Evolutionary conservation across 179 eudicot genomes (phyloP).

Genomic region (Silene vulgaris): DNA sequence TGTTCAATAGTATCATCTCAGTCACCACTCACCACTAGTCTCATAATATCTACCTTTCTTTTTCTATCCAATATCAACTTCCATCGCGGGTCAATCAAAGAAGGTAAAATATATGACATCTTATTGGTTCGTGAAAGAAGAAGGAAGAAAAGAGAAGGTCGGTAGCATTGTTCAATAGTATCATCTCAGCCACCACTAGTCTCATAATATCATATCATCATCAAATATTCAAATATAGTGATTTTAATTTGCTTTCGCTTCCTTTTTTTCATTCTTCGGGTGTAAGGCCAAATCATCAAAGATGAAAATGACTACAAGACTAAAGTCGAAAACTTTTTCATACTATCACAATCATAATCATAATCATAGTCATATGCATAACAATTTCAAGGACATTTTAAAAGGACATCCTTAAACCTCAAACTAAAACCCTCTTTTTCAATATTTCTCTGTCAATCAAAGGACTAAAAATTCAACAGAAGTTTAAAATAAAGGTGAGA

Average conservation of each 20-base stretch:
- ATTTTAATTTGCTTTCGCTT: not conserved
- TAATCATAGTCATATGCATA: too few relatives aligned
- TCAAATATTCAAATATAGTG: not conserved
- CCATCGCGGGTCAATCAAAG: not conserved
- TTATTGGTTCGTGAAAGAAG: not conserved
- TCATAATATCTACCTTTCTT: not conserved
- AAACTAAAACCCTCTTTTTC: not conserved
- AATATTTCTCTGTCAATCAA: not conserved
- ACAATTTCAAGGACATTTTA: conserved; percentile 11
- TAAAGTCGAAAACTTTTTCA: conserved; percentile 18
- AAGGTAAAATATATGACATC: not conserved
- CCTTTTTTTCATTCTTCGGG: not conserved
- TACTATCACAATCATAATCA: too few relatives aligned
- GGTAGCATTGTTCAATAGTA: not conserved
- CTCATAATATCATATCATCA: not conserved
- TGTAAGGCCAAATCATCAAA: not conserved
- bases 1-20: too few relatives aligned
- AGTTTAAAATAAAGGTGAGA: not conserved
- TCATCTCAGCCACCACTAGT: not conserved
- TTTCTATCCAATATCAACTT: too few relatives aligned
- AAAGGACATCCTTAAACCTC: conserved; percentile 19
- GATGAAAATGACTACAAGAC: too few relatives aligned
- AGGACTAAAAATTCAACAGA: not conserved
- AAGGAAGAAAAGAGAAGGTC: not conserved
- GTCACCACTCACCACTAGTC: too few relatives aligned